Percentiles rank a stretch among this genome's conserved stretches.
Conservation (phyloP, 345 rosid species). For the Leavenworthia alabamica region DNA sequence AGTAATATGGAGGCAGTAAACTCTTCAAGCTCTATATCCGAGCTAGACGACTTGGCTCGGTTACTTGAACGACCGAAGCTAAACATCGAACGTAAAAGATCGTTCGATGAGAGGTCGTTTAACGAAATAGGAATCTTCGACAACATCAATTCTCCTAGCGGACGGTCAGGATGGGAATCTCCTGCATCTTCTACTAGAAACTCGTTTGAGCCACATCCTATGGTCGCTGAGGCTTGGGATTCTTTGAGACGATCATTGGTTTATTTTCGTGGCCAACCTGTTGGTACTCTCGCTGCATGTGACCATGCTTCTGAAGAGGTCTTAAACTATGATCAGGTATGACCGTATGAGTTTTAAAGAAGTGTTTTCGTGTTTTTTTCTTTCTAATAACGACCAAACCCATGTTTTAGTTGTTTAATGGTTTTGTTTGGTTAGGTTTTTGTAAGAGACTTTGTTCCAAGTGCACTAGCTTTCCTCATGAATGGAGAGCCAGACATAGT, state of each 20-base stretch:
- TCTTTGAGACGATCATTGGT: constrained; percentile 76
- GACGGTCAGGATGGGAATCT: constrained; percentile 65
- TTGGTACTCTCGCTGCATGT: constrained; percentile 81
- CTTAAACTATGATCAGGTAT: constrained; percentile 89
- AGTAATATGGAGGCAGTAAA: constrained; percentile 39
- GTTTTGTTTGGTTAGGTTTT: constrained; percentile 44
- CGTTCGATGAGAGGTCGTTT: constrained; percentile 86
- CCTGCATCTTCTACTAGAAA: constrained; percentile 73
- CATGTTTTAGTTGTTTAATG: not conserved
- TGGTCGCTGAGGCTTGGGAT: constrained; percentile 98
- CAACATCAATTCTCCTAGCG: constrained; percentile 51
- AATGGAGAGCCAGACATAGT: constrained; percentile 80
- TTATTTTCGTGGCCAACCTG: constrained; percentile 69
- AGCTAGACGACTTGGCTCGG: constrained; percentile 63
- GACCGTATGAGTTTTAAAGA: constrained; percentile 1
- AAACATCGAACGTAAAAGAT: constrained; percentile 84
- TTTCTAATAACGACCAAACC: too few species aligned
- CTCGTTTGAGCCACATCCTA: constrained; percentile 92
- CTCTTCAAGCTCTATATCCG: constrained; percentile 70
- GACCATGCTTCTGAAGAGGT: constrained; percentile 98
- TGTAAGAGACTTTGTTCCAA: constrained; percentile 80
- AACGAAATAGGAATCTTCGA: constrained; percentile 65
- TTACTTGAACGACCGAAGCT: constrained; percentile 73
- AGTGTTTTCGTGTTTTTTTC: not conserved
- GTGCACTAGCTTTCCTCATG: constrained; percentile 79